These are phyloP conservation scores for Bretschneidera sinensis DNA, from an alignment of 345 rosid genomes.

Conservation along the genomic window DNA sequence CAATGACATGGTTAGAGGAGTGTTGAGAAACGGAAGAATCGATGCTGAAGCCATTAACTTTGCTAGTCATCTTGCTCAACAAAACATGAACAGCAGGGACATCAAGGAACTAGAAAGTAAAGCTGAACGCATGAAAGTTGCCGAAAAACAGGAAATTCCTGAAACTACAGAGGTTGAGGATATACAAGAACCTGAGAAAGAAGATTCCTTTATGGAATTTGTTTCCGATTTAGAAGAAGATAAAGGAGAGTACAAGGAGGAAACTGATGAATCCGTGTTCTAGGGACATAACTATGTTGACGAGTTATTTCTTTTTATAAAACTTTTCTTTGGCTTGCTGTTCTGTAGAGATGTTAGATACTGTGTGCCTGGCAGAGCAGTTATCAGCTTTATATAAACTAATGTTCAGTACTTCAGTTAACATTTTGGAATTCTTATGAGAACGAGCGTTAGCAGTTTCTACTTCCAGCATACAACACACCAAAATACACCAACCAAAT, in stretches of 20 bases:
- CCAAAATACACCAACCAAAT: too few relatives aligned
- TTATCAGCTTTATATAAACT: too few relatives aligned
- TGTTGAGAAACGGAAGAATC: slow-evolving; percentile 1
- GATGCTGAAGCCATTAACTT: slow-evolving; percentile 1
- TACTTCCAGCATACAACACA: too few relatives aligned
- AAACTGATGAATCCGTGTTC: slow-evolving; percentile 32
- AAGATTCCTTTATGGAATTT: slow-evolving; percentile 13
- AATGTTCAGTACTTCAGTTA: too few relatives aligned
- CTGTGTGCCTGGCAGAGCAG: too few relatives aligned
- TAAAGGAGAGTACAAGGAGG: slow-evolving; percentile 24
- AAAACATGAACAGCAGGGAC: slow-evolving; percentile 8
- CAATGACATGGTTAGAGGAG: not conserved
- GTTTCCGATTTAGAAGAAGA: slow-evolving; percentile 23
- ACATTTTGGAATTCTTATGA: too few relatives aligned
- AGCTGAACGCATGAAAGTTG: slow-evolving; percentile 7
- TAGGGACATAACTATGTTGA: slow-evolving; percentile 12
- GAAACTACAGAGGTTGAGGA: slow-evolving; percentile 16
- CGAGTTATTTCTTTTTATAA: not conserved
- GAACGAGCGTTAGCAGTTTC: too few relatives aligned
- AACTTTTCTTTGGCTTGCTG: too few relatives aligned
- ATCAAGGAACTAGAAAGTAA: slow-evolving; percentile 5
- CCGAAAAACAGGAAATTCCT: not conserved
- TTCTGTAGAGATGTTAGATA: too few relatives aligned
- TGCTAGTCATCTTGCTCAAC: not conserved
- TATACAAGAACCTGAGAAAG: slow-evolving; percentile 9